phyloP scores from a whole-genome alignment of 805 yeast species.

The Ogataea trehalophila region DNA sequence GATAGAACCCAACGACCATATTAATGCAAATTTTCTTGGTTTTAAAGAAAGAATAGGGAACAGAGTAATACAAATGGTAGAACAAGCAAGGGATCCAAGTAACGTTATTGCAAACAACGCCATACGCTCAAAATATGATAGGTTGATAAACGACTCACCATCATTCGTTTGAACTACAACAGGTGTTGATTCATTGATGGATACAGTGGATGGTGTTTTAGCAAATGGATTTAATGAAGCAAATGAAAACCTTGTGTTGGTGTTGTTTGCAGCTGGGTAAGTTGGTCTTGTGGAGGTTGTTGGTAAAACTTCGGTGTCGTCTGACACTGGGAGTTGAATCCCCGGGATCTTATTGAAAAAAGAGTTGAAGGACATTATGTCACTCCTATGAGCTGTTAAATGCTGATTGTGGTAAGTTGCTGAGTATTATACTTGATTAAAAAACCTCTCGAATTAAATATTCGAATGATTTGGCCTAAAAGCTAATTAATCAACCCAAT shows the following conservation, averaged over 20 bases:
- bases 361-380: background rate
- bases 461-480: too few relatives aligned
- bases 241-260: slow-evolving; percentile 1
- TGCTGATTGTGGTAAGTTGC: too few relatives aligned
- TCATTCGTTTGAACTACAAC: slow-evolving; percentile 2
- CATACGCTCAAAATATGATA: slow-evolving; percentile 71
- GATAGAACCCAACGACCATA: slow-evolving; percentile 85
- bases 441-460: too few relatives aligned
- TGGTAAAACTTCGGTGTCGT: slow-evolving; percentile 6
- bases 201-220: slow-evolving; percentile 39
- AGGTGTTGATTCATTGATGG: slow-evolving; percentile 18
- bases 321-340: slow-evolving; percentile 15
- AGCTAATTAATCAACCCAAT: too few relatives aligned
- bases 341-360: slow-evolving; percentile 19
- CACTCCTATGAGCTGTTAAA: too few relatives aligned
- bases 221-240: slow-evolving; percentile 9
- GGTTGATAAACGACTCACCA: slow-evolving; percentile 35
- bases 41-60: slow-evolving; percentile 79
- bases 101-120: slow-evolving; percentile 72
- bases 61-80: slow-evolving; percentile 66
- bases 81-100: slow-evolving; percentile 68
- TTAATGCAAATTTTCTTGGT: slow-evolving; percentile 78
- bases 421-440: too few relatives aligned
- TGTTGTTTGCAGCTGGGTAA: slow-evolving; percentile 2
- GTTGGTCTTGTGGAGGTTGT: slow-evolving; percentile 5